phyloP scores from a whole-genome alignment of 2,329 filamentous ascomycete genomes.

The Helminthosporium solani region DNA sequence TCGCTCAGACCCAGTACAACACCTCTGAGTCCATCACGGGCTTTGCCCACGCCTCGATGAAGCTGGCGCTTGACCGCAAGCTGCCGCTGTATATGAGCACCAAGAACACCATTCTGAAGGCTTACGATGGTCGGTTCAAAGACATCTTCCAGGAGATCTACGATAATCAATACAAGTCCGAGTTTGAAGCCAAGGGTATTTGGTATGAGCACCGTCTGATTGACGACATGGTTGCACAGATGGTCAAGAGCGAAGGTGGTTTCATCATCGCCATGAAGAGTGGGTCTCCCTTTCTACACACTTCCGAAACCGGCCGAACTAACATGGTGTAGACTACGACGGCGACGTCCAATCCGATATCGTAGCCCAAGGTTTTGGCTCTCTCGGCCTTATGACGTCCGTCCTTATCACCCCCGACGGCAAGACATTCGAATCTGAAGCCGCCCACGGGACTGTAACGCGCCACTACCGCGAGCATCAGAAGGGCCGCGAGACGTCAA shows the following conservation, averaged over 20 bases:
- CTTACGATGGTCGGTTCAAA: conserved; percentile 98
- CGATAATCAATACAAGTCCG: conserved; percentile 79
- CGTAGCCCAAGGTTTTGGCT: conserved; percentile 96
- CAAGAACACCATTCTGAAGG: conserved; percentile 99
- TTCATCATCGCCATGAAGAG: conserved; percentile 99
- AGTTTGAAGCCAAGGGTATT: conserved; percentile 88
- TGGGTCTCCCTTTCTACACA: conserved; percentile 39
- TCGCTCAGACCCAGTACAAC: conserved; percentile 97
- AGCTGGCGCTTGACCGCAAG: conserved; percentile 83
- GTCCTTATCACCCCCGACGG: conserved; percentile 95
- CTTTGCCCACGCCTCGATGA: conserved; percentile 95
- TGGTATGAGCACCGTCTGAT: conserved; percentile 99
- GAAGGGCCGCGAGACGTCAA: conserved; percentile 95
- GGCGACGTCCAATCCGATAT: conserved; percentile 99
- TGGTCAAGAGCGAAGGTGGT: conserved; percentile 97
- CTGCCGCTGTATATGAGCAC: conserved; percentile 99
- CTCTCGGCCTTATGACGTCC: conserved; percentile 96
- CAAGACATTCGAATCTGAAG: conserved; percentile 96
- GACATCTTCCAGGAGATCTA: conserved; percentile 99
- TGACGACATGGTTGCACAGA: conserved; percentile 99
- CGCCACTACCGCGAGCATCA: conserved; percentile 99
- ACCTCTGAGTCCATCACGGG: conserved; percentile 92
- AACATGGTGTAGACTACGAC: conserved; percentile 74
- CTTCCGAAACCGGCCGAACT: conserved; percentile 14
- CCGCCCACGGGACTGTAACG: conserved; percentile 96